Percentiles rank a stretch among this genome's conserved stretches.
Evolutionary conservation across 73 alveolate genomes (phyloP).

Genomic region (Symbiodinium pilosum): DNA sequence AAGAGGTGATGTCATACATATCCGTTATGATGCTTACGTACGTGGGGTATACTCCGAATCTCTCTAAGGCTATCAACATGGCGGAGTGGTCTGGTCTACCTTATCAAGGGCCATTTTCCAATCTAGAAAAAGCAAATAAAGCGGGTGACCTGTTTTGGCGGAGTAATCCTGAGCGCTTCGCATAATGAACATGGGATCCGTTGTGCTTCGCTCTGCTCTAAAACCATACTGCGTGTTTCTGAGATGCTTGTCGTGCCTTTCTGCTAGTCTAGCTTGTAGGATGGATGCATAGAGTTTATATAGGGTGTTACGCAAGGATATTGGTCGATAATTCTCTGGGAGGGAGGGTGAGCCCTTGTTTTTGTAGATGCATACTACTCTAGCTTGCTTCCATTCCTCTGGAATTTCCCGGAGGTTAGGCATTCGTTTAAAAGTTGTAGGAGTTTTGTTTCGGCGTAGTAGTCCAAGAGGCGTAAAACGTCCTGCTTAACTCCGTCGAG

Average conservation of each 20-base stretch:
- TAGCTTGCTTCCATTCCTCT: not conserved
- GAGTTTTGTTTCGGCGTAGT: not conserved
- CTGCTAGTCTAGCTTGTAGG: not conserved
- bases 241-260: not conserved
- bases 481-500: not conserved
- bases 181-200: not conserved
- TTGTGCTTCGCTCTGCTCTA: not conserved
- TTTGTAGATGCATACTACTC: not conserved
- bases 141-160: not conserved
- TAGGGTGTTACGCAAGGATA: not conserved
- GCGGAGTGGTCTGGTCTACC: not conserved
- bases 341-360: not conserved
- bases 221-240: not conserved
- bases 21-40: not conserved
- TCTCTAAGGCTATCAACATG: not conserved
- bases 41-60: not conserved
- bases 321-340: slow-evolving; percentile 13
- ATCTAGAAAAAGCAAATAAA: not conserved
- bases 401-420: not conserved
- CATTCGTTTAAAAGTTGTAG: not conserved
- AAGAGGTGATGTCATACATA: not conserved
- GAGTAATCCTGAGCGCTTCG: not conserved
- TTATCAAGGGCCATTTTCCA: not conserved
- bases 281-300: not conserved
- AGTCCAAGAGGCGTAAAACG: not conserved